A percentile compares a stretch with the other conserved stretches of the same genome.
These are phyloP conservation scores for Phytomonas serpens DNA, from an alignment of 208 protist species.

Conservation along the genomic window DNA sequence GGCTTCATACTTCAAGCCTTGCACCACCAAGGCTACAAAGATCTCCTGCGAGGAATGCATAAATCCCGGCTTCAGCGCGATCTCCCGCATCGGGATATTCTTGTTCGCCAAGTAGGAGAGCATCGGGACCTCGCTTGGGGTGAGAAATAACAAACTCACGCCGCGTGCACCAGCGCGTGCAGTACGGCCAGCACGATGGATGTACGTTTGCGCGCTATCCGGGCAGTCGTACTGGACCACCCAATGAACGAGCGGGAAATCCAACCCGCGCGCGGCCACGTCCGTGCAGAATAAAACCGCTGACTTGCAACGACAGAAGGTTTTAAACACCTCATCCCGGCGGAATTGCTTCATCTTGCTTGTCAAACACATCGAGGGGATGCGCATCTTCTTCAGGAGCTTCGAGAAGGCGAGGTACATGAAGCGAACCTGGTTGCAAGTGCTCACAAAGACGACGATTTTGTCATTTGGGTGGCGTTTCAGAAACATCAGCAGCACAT, in stretches of 20 bases:
- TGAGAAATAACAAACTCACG: slow-evolving; percentile 95
- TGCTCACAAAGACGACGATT: slow-evolving; percentile 97
- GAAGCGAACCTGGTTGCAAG: slow-evolving; percentile 96
- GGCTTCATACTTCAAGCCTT: slow-evolving; percentile 96
- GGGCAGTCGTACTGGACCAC: slow-evolving; percentile 98
- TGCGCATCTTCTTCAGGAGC: slow-evolving; percentile 88
- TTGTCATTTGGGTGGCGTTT: slow-evolving; percentile 94
- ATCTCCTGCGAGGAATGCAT: slow-evolving; percentile 74
- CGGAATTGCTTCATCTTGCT: slow-evolving; percentile 93
- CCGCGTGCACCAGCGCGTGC: slow-evolving; percentile 91
- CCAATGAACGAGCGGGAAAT: slow-evolving; percentile 98
- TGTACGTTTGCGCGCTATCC: slow-evolving; percentile 97
- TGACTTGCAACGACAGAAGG: slow-evolving; percentile 82
- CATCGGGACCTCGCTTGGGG: slow-evolving; percentile 94
- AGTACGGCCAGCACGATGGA: slow-evolving; percentile 97
- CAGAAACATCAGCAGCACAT: slow-evolving; percentile 97
- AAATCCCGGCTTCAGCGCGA: slow-evolving; percentile 73
- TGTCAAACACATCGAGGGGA: slow-evolving; percentile 88
- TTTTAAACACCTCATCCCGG: slow-evolving; percentile 86
- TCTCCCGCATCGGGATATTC: slow-evolving; percentile 69
- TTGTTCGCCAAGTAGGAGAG: slow-evolving; percentile 87
- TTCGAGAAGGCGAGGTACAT: slow-evolving; percentile 89
- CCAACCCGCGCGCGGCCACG: slow-evolving; percentile 96
- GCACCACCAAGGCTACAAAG: slow-evolving; percentile 88
- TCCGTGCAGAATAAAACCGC: slow-evolving; percentile 98